These are phyloP conservation scores for Ustilago tritici DNA, from an alignment of 1,284 basidiomycete species.

Conservation along the genomic window DNA sequence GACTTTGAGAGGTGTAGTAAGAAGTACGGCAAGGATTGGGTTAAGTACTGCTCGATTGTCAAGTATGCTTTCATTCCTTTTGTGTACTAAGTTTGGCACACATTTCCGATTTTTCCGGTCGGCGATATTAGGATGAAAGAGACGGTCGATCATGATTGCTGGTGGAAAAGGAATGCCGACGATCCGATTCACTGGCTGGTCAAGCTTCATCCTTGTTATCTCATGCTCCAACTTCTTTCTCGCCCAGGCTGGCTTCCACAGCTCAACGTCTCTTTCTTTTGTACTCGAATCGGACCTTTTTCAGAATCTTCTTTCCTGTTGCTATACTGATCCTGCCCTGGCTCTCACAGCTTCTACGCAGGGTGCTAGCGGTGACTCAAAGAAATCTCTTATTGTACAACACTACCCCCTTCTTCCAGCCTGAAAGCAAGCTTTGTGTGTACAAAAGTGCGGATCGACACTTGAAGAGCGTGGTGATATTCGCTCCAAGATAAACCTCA, in stretches of 20 bases:
- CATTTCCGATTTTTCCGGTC: neutral
- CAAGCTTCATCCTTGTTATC: neutral
- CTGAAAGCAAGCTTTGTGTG: neutral
- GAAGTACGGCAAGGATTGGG: slow-evolving; percentile 75
- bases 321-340: neutral
- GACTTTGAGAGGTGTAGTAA: slow-evolving; percentile 77
- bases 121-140: neutral
- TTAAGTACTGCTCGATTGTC: slow-evolving; percentile 73
- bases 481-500: too few species aligned
- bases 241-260: neutral
- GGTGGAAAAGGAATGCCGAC: slow-evolving; percentile 1
- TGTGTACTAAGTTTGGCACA: slow-evolving; percentile 70
- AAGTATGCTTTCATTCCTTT: slow-evolving; percentile 88
- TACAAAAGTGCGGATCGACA: too few species aligned
- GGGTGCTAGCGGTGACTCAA: too few species aligned
- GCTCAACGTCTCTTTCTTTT: neutral
- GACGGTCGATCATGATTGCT: neutral
- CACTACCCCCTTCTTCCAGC: neutral
- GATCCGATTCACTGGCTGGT: neutral
- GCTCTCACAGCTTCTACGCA: too few species aligned
- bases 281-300: neutral
- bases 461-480: too few species aligned
- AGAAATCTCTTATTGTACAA: neutral
- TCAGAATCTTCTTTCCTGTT: neutral
- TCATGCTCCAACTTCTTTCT: neutral